phyloP scores from a whole-genome alignment of 2,329 filamentous ascomycete genomes.

The Teratosphaeria viscida region DNA sequence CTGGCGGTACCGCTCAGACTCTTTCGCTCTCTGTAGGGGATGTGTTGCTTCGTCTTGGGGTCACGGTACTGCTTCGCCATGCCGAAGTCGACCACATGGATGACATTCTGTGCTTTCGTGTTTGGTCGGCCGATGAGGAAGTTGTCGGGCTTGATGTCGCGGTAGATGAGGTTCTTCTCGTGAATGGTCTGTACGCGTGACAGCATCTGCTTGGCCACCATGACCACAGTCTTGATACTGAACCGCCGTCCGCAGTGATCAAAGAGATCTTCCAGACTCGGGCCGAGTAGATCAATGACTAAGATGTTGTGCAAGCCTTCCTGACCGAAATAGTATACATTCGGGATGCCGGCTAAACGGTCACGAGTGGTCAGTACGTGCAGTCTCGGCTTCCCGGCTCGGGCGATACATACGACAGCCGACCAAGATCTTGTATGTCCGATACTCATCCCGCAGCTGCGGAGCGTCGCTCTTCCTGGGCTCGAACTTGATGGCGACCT shows the following conservation, averaged over 20 bases:
- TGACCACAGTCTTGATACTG: conserved; percentile 93
- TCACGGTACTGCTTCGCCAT: conserved; percentile 99
- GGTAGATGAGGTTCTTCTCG: conserved; percentile 98
- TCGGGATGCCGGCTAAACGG: conserved; percentile 78
- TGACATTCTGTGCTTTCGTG: conserved; percentile 92
- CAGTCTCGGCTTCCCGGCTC: background rate
- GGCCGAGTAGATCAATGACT: conserved; percentile 90
- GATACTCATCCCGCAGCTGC: conserved; percentile 93
- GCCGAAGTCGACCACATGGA: conserved; percentile 97
- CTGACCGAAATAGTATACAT: conserved; percentile 99
- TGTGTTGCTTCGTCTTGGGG: conserved; percentile 98
- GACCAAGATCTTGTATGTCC: conserved; percentile 98
- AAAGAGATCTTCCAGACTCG: conserved; percentile 91
- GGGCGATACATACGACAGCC: conserved; percentile 75
- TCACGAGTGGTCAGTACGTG: background rate
- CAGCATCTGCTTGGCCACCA: conserved; percentile 99
- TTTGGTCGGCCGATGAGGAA: conserved; percentile 90
- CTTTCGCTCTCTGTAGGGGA: conserved; percentile 93
- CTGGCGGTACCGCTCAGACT: conserved; percentile 90
- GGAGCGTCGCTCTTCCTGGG: conserved; percentile 97
- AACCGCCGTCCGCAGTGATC: conserved; percentile 95
- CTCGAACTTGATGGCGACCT: conserved; percentile 99
- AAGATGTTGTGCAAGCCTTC: conserved; percentile 98
- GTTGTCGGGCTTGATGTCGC: conserved; percentile 99
- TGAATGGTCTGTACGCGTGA: conserved; percentile 90